A percentile compares a stretch with the other conserved stretches of the same genome.
Conservation (phyloP, 331 rosid genomes). For the Quercus lobata region DNA sequence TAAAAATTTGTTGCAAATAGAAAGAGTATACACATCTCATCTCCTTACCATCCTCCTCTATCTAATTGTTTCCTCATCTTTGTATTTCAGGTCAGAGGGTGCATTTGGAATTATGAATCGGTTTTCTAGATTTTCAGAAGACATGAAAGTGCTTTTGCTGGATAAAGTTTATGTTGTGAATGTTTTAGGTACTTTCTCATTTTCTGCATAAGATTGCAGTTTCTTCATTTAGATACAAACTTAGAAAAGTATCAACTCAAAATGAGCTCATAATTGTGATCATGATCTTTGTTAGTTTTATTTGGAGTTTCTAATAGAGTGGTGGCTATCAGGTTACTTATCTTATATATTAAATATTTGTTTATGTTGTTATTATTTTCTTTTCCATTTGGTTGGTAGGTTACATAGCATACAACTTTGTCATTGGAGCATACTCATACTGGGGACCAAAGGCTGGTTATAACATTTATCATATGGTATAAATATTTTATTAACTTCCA, state of each 20-base stretch:
- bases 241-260: conserved; percentile 1
- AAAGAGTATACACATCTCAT: neutral
- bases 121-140: conserved; percentile 50
- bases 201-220: conserved; percentile 1
- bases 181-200: conserved; percentile 59
- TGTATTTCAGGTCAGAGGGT: conserved; percentile 43
- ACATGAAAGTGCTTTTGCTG: conserved; percentile 68
- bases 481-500: neutral
- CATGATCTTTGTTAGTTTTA: neutral
- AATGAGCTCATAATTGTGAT: neutral
- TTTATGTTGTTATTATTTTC: neutral
- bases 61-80: neutral
- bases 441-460: conserved; percentile 99
- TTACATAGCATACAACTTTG: conserved; percentile 78
- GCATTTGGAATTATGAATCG: conserved; percentile 40
- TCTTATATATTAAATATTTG: neutral
- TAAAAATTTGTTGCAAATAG: neutral
- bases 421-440: conserved; percentile 88
- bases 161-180: conserved; percentile 78
- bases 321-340: neutral
- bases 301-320: neutral
- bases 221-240: conserved; percentile 6
- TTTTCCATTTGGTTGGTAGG: conserved; percentile 50
- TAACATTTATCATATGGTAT: conserved; percentile 89
- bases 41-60: neutral